Percentiles rank a stretch among this genome's conserved stretches.
phyloP scores from a whole-genome alignment of 495 filamentous ascomycete genomes.

The Penicillium riverlandense region DNA sequence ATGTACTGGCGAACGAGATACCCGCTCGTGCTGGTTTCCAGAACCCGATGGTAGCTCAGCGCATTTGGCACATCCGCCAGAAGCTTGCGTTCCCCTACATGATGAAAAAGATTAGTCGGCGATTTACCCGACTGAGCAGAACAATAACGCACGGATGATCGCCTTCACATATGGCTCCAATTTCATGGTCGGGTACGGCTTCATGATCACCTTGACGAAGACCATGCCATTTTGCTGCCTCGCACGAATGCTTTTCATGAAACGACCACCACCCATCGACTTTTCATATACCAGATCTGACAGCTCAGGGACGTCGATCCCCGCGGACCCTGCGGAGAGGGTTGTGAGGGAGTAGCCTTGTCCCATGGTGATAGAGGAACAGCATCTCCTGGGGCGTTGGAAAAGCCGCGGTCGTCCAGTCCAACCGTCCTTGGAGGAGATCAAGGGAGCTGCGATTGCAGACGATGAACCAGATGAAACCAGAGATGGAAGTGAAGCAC shows the following conservation, averaged over 20 bases:
- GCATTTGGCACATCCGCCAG: slow-evolving; percentile 86
- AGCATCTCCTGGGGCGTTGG: slow-evolving; percentile 26
- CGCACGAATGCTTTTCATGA: slow-evolving; percentile 94
- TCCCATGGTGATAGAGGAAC: slow-evolving; percentile 60
- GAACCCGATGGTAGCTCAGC: slow-evolving; percentile 76
- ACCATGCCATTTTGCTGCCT: slow-evolving; percentile 83
- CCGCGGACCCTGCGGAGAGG: slow-evolving; percentile 80
- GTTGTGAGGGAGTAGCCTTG: slow-evolving; percentile 93
- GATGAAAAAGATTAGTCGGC: slow-evolving; percentile 15
- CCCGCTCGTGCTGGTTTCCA: slow-evolving; percentile 85
- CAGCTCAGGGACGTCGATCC: slow-evolving; percentile 90
- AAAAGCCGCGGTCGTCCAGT: background rate
- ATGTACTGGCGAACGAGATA: slow-evolving; percentile 95
- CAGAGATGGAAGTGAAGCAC: too few relatives aligned
- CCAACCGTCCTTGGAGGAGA: background rate
- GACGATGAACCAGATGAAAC: background rate
- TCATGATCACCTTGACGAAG: slow-evolving; percentile 89
- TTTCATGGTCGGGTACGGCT: slow-evolving; percentile 71
- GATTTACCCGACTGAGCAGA: background rate
- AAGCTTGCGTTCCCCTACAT: slow-evolving; percentile 67
- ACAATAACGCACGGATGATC: slow-evolving; percentile 56
- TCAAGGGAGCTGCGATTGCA: background rate
- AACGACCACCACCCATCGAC: slow-evolving; percentile 85
- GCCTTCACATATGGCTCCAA: slow-evolving; percentile 68
- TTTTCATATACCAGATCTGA: slow-evolving; percentile 86